These are phyloP conservation scores for Taxillus chinensis DNA, from an alignment of 164 flowering plant species.

Conservation along the genomic window DNA sequence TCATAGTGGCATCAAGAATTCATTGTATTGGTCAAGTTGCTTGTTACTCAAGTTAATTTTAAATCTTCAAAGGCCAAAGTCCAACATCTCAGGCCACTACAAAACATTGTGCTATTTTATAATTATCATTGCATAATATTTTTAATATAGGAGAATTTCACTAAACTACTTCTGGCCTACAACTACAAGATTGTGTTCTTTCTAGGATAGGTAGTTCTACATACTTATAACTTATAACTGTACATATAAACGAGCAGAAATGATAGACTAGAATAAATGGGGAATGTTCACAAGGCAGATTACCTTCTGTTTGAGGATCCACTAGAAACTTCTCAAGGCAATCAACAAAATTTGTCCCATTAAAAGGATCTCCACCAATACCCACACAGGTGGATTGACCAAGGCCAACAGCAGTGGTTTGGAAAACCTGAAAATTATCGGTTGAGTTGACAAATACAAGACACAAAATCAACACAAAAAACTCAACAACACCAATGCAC, in stretches of 20 bases:
- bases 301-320: constrained; percentile 99
- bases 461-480: too few relatives aligned
- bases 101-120: not conserved
- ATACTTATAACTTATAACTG: too few relatives aligned
- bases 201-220: too few relatives aligned
- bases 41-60: not conserved
- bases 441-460: not conserved
- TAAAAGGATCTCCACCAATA: constrained; percentile 97
- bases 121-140: too few relatives aligned
- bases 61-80: not conserved
- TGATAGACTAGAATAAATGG: too few relatives aligned
- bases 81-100: not conserved
- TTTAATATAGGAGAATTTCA: too few relatives aligned
- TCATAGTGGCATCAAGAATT: not conserved
- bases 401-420: constrained; percentile 95
- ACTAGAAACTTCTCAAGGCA: constrained; percentile 72
- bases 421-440: constrained; percentile 60
- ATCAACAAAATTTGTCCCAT: constrained; percentile 95
- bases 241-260: too few relatives aligned
- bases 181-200: too few relatives aligned
- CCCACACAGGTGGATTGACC: constrained; percentile 98
- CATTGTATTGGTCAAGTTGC: not conserved
- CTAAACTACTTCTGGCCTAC: too few relatives aligned
- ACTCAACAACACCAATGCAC: too few relatives aligned
- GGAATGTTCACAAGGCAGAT: not conserved